A percentile compares a stretch with the other conserved stretches of the same genome.
These are phyloP conservation scores for Blastomyces gilchristii DNA, from an alignment of 2,329 filamentous ascomycete species.

Conservation along the genomic window DNA sequence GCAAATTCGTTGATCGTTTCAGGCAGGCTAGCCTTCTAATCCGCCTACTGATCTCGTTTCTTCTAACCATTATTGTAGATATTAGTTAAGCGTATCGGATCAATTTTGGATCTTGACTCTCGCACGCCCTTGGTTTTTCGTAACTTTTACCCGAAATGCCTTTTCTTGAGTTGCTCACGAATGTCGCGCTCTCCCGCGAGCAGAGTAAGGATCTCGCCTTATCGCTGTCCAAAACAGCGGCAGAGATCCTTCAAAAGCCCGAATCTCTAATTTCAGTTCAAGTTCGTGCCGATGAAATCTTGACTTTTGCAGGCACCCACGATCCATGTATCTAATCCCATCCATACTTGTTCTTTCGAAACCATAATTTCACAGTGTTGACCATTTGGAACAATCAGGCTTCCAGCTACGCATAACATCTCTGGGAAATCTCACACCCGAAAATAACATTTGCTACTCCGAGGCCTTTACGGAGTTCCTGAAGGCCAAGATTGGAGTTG, in stretches of 20 bases:
- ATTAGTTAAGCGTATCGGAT: not conserved
- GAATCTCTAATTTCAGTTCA: not conserved
- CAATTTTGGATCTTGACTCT: not conserved
- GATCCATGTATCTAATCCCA: not conserved
- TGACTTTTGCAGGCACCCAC: conserved; percentile 2
- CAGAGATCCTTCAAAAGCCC: not conserved
- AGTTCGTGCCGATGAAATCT: not conserved
- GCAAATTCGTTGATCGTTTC: not conserved
- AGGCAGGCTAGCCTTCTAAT: not conserved
- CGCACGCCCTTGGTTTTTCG: not conserved
- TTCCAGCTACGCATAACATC: conserved; percentile 1
- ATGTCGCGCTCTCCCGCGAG: not conserved
- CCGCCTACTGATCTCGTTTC: not conserved
- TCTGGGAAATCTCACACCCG: not conserved
- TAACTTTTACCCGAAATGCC: not conserved
- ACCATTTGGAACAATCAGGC: not conserved
- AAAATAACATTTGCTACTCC: not conserved
- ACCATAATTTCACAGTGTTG: not conserved
- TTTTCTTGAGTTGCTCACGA: not conserved
- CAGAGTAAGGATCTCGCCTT: conserved; percentile 1
- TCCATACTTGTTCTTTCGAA: not conserved
- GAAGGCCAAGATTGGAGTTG: not conserved
- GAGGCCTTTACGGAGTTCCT: not conserved
- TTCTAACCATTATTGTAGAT: not conserved
- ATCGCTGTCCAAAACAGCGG: not conserved